Percentiles rank a stretch among this genome's conserved stretches.
These are phyloP conservation scores for Venturiaceae sp. DNA, from an alignment of 2,329 filamentous ascomycete genomes.

Conservation along the genomic window DNA sequence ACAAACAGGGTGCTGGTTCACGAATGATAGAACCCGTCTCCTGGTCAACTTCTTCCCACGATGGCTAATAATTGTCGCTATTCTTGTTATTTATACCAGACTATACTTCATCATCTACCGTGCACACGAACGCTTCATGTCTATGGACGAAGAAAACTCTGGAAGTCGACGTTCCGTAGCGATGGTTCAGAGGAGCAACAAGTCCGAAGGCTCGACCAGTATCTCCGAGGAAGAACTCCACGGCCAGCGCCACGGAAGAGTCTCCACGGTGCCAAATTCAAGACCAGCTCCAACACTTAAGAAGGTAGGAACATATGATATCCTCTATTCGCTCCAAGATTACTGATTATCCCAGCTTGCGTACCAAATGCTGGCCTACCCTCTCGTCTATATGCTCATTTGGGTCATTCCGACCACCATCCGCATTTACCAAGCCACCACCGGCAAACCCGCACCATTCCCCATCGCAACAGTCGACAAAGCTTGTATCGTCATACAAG, in stretches of 20 bases:
- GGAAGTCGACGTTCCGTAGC: conserved; percentile 8
- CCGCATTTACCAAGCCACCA: conserved; percentile 29
- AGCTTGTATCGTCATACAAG: conserved; percentile 31
- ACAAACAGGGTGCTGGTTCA: conserved; percentile 30
- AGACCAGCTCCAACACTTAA: background rate
- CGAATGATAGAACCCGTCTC: conserved; percentile 26
- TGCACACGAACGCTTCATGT: conserved; percentile 19
- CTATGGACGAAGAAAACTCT: background rate
- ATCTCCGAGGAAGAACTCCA: background rate
- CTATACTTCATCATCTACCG: conserved; percentile 30
- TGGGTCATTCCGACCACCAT: conserved; percentile 32
- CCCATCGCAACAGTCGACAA: conserved; percentile 27
- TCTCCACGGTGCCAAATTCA: background rate
- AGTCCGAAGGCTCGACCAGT: background rate
- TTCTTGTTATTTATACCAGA: conserved; percentile 28
- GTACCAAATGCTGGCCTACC: conserved; percentile 33
- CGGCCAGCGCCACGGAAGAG: background rate
- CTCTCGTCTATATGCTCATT: conserved; percentile 30
- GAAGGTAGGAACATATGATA: background rate
- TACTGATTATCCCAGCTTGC: conserved; percentile 22
- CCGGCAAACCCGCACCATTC: conserved; percentile 24
- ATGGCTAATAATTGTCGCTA: conserved; percentile 30
- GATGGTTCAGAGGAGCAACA: conserved; percentile 12
- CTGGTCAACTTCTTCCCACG: conserved; percentile 33
- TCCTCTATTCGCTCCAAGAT: no score